A percentile compares a stretch with the other conserved stretches of the same genome.
Evolutionary conservation across 2,329 filamentous ascomycete species (phyloP).

Genomic region (Fusarium incarnatum): DNA sequence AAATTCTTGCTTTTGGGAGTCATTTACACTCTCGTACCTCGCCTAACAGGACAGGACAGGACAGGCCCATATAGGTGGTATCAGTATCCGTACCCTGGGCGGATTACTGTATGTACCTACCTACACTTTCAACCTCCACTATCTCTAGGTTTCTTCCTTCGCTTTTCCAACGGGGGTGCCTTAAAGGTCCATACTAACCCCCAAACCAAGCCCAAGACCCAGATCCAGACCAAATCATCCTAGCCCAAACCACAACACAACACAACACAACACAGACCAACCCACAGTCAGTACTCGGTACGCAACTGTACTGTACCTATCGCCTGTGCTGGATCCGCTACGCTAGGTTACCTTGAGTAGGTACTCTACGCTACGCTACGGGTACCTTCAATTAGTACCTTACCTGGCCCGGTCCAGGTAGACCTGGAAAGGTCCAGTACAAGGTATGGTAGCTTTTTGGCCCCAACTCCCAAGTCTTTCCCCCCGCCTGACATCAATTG

Average conservation of each 20-base stretch:
- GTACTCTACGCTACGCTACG: slow-evolving; percentile 16
- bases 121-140: slow-evolving; percentile 8
- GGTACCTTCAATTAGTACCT: slow-evolving; percentile 24
- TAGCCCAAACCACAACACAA: slow-evolving; percentile 3
- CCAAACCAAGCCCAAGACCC: slow-evolving; percentile 2
- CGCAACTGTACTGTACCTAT: background rate
- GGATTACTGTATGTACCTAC: background rate
- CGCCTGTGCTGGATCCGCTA: background rate
- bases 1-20: slow-evolving; percentile 1
- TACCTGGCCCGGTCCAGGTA: background rate
- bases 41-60: slow-evolving; percentile 1
- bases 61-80: background rate
- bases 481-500: slow-evolving; percentile 35
- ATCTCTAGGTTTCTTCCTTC: background rate
- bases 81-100: background rate
- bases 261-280: slow-evolving; percentile 7
- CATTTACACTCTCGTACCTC: background rate
- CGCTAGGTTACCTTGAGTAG: background rate
- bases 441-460: slow-evolving; percentile 20
- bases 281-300: background rate
- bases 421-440: slow-evolving; percentile 1
- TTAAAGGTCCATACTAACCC: background rate
- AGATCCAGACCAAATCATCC: slow-evolving; percentile 4
- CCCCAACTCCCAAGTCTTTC: slow-evolving; percentile 24
- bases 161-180: background rate